Evolutionary conservation across 768 basidiomycete species (phyloP).

Genomic region (Russula sp.): DNA sequence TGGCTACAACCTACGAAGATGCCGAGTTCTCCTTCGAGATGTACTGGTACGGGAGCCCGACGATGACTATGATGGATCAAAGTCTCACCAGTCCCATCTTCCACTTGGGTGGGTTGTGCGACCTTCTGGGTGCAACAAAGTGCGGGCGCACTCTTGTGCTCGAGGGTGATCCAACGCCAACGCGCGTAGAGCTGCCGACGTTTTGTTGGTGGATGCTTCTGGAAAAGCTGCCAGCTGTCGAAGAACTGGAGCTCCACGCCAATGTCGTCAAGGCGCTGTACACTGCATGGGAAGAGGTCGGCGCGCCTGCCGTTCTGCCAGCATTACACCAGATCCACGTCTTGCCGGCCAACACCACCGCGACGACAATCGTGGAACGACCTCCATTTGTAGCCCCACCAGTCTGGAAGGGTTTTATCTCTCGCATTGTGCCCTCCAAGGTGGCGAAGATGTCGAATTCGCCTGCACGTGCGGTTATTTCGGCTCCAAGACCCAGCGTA

Average conservation of each 20-base stretch:
- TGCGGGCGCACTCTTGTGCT: slow-evolving; percentile 8
- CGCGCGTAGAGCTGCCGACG: background rate
- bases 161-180: background rate
- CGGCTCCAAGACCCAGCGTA: background rate
- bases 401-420: slow-evolving; percentile 4
- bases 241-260: slow-evolving; percentile 8
- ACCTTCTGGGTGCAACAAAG: slow-evolving; percentile 6
- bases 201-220: slow-evolving; percentile 15
- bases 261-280: background rate
- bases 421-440: slow-evolving; percentile 19
- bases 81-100: slow-evolving; percentile 10
- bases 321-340: background rate
- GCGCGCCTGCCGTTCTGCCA: slow-evolving; percentile 14
- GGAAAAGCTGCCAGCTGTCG: slow-evolving; percentile 15
- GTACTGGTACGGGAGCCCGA: slow-evolving; percentile 17
- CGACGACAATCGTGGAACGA: background rate
- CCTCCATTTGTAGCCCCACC: background rate
- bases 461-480: background rate
- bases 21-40: slow-evolving; percentile 11
- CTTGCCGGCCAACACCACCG: background rate
- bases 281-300: slow-evolving; percentile 9
- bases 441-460: background rate
- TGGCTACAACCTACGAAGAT: background rate
- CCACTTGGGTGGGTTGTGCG: slow-evolving; percentile 5
- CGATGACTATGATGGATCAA: too few relatives aligned